Evolutionary conservation across 495 filamentous ascomycete species (phyloP).

Genomic region (Hypoxylon trugodes): DNA sequence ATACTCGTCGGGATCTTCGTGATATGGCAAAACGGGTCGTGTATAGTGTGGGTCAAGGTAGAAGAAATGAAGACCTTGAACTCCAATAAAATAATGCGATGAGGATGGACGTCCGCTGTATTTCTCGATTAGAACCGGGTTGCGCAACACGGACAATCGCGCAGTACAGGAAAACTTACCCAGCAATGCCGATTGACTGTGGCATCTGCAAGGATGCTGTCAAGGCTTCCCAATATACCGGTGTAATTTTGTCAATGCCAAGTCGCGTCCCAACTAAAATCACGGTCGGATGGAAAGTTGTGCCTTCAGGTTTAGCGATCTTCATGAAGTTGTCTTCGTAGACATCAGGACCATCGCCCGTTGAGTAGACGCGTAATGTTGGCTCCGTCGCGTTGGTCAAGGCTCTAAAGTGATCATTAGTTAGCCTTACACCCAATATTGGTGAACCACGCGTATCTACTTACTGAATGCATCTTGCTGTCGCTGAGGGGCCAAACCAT

Average conservation of each 20-base stretch:
- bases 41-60: conserved; percentile 94
- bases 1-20: conserved; percentile 60
- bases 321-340: conserved; percentile 88
- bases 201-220: conserved; percentile 81
- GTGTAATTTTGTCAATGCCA: conserved; percentile 92
- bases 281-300: conserved; percentile 79
- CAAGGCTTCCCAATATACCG: conserved; percentile 90
- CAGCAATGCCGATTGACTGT: conserved; percentile 94
- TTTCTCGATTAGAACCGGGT: conserved; percentile 13
- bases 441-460: conserved; percentile 36
- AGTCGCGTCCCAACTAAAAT: conserved; percentile 87
- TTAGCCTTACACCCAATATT: background rate
- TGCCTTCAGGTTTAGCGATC: conserved; percentile 70
- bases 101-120: conserved; percentile 88
- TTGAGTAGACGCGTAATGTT: conserved; percentile 82
- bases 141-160: background rate
- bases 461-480: conserved; percentile 94
- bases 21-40: conserved; percentile 70
- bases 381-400: conserved; percentile 69
- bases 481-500: conserved; percentile 99
- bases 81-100: conserved; percentile 96
- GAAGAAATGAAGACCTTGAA: conserved; percentile 88
- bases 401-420: conserved; percentile 60
- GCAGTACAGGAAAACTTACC: conserved; percentile 63
- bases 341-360: conserved; percentile 87